Evolutionary conservation across 495 filamentous ascomycete species (phyloP), one percentile per base, ranked within the genome.

Genomic region (Aspergillus affinis): DNA sequence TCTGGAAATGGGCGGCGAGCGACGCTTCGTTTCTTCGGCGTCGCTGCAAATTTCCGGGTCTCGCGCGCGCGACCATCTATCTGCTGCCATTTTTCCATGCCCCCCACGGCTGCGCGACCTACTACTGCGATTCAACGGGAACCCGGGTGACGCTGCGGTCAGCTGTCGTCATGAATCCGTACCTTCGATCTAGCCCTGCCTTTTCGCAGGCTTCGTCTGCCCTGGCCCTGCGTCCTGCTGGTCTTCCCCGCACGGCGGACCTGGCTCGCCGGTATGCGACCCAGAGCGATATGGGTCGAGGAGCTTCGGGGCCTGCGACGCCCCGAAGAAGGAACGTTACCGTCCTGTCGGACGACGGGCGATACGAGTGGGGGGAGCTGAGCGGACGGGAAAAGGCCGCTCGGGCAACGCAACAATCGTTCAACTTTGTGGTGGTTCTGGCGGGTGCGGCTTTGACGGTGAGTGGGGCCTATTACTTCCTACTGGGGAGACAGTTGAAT

Each of bases 381-480:
- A 90, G 84, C 13, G 70, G 75, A 0, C 69, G 78, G 51, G 93
- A 97, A 72, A 98, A 97, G 70, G 86, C 86, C 7, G 87, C 87
- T 53, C 86, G 95, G 47, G 89, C 93, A 23, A 91, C 91, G 12
- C 93, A 96, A 70, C 94, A 97, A 65, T 86, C 89, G 13, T 87
- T 94, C 73, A 98, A 96, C 77, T 85, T 96, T 30, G 79, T 86
- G 57, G 72, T 96, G 44, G 84, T 98, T 3, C 54, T 93, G 8
- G 78, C 87, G 6, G 94, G 95, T 41, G 72, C 90, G 20, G 81
- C 86, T 15, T 70, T 92, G 57, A 96, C 93, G 45, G 91, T 92
- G 18, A 54, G 60, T 60, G 19, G 23, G 19, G 23, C 23, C 23
- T 26, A 4, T 2, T 26, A 26, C 18, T n/a, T 26, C 26, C 46